These are phyloP conservation scores for Verbascum thapsus DNA, from an alignment of 257 asterid genomes.

Conservation along the genomic window DNA sequence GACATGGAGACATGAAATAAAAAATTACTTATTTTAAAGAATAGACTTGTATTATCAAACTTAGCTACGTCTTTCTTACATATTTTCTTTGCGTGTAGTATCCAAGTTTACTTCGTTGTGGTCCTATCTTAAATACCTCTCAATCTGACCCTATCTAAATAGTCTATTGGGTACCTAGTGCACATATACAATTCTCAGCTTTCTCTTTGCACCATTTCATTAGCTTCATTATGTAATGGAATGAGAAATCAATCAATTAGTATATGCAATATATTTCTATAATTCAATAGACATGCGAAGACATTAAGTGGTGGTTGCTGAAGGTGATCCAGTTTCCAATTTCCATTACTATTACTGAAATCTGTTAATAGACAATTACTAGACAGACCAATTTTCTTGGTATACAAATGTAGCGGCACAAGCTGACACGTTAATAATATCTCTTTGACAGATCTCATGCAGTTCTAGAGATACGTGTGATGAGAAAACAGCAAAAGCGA, in stretches of 20 bases:
- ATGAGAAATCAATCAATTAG: constrained; percentile 18
- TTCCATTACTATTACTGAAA: constrained; percentile 23
- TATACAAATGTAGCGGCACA: constrained; percentile 28
- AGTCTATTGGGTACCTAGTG: constrained; percentile 12
- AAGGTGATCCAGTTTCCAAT: constrained; percentile 16
- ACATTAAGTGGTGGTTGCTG: constrained; percentile 1
- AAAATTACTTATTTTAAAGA: background rate
- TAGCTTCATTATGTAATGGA: constrained; percentile 5
- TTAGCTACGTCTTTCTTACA: constrained; percentile 19
- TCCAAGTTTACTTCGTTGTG: constrained; percentile 11
- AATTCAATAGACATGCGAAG: constrained; percentile 1
- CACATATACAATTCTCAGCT: constrained; percentile 23
- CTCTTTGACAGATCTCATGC: constrained; percentile 80
- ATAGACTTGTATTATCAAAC: background rate
- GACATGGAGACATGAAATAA: constrained; percentile 11
- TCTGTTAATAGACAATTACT: constrained; percentile 11
- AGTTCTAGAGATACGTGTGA: constrained; percentile 84
- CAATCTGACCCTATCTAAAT: background rate
- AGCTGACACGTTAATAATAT: constrained; percentile 22
- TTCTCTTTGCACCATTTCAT: constrained; percentile 19
- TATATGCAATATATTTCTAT: constrained; percentile 9
- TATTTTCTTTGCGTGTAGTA: background rate
- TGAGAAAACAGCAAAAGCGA: constrained; percentile 64
- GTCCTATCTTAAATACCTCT: constrained; percentile 4
- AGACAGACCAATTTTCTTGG: constrained; percentile 15